phyloP scores from a whole-genome alignment of 2,329 filamentous ascomycete species.

The Colletotrichum musae region DNA sequence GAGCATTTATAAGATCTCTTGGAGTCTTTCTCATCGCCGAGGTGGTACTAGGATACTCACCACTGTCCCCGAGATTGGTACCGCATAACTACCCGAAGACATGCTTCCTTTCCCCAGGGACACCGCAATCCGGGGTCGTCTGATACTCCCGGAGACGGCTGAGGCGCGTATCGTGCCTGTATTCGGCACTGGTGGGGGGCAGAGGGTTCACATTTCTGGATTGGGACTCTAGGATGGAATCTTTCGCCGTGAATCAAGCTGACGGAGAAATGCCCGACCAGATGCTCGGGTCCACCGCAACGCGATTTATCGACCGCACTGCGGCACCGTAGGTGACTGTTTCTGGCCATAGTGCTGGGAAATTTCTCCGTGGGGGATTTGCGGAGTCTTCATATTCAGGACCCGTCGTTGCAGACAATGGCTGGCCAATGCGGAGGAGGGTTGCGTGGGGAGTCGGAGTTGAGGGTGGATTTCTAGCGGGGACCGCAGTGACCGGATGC shows the following conservation, averaged over 20 bases:
- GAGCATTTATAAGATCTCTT: slow-evolving; percentile 5
- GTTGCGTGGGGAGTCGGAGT: neutral
- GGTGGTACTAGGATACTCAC: slow-evolving; percentile 2
- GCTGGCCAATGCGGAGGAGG: neutral
- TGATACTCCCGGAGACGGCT: slow-evolving; percentile 15
- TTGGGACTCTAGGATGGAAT: neutral
- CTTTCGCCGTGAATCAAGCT: slow-evolving; percentile 4
- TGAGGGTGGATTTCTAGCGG: slow-evolving; percentile 1
- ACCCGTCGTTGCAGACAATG: neutral
- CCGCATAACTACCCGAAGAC: neutral
- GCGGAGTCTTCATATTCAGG: slow-evolving; percentile 1
- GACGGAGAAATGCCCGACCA: neutral
- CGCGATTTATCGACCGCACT: neutral
- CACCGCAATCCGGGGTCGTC: neutral
- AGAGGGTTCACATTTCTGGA: slow-evolving; percentile 6
- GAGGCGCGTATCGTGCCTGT: slow-evolving; percentile 10
- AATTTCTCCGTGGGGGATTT: slow-evolving; percentile 19
- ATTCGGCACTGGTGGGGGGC: slow-evolving; percentile 17
- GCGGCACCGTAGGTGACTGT: no score
- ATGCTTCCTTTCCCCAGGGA: neutral
- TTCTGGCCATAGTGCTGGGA: neutral
- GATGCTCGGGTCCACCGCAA: slow-evolving; percentile 5
- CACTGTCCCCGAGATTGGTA: neutral
- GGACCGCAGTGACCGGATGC: neutral
- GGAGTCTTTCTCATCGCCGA: neutral